Base-by-base conservation (phyloP, 768 basidiomycete species). In the Lactifluus subvellereus region DNA sequence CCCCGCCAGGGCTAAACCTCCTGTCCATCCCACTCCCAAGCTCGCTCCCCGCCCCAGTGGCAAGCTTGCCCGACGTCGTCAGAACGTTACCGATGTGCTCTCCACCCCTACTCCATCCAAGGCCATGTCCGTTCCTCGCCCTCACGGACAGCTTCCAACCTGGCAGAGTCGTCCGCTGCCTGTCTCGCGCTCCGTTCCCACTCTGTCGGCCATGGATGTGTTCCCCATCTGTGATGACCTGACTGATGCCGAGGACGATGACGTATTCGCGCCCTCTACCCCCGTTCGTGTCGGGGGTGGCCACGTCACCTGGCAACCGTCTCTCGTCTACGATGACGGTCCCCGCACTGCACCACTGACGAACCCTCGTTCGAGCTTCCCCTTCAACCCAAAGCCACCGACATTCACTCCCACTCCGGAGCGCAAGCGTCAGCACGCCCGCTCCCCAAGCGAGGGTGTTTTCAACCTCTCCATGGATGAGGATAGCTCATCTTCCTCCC, bases 141-240 rank as follows among this genome's bases (percentile, higher is more conserved):
- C 62, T 32, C 67, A 65, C 9, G 60, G 64, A n/a, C 61, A 65
- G 63, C 40, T 13, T 8, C 55, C 32, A 4, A 43, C 42, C 32
- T 62, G 62, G 42, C 49, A 47, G 20, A 54, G 40, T 40, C 60
- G 50, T 43, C 4, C 64, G 33, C 18, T 61, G 57, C 74, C 71
- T 54, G 62, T 82, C 13, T 81, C 80, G 22, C 79, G 78, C 66
- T 87, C 85, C 1, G 83, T 79, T 7, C 86, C 84, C 22, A 54
- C 18, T 70, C 74, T 64, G 53, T 67, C 55, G 20, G 56, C 53
- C 32, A 73, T 77, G 64, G 69, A 71, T 60, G 76, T 74, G 40
- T 89, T 89, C 72, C 88, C 86, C 3, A 74, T 91, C 50, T 90
- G 88, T 67, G 88, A 91, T 66, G 89, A 91, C 68, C 79, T 80